Evolutionary conservation across 1,139 yeast species (phyloP), one percentile per base, ranked within the genome.

Genomic region (Neolecta irregularis): DNA sequence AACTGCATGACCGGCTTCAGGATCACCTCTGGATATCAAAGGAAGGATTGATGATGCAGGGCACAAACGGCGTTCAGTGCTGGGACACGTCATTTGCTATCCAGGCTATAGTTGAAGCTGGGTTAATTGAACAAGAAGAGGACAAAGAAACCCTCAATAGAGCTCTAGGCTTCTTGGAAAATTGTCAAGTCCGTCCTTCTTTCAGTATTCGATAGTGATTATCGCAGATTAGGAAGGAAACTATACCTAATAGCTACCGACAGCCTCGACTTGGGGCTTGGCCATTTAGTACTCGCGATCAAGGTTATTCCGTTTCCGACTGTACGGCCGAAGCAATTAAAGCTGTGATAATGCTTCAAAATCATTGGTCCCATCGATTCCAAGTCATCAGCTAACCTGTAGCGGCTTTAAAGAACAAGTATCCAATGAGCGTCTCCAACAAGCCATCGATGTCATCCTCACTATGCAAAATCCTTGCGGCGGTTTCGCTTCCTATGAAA

Each of bases 281-380:
- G 91, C 95, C 96, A 0, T 91, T 88, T 52, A 79, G 93, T 35
- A 91, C 96, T 0, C 81, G 83, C 49, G 75, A 78, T 11, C 98
- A 91, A 56, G 99, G 99, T 0, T 91, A 85, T 50, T 78, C 93
- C 0, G 99, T 91, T 1, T 74, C 92, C 48, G 99, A 91, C 54
- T 88, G 98, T 56, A 85, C 98, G 0, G 93, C 98, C 0, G 98
- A 91, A 54, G 83, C 96, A 0, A 61, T 85, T 44, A 88, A 88
- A 53, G 95, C 98, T 0, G 78, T 91, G 9, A 65, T 88, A 5
- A 83, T 88, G 95, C 92, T 85, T 1, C 73, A 72, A 52, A 72
- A 77, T 36, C 71, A 77, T 34, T 67, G 72, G 0, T 53, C 51
- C 3, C 30, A 32, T 11, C 35, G 35, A 8, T 17, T 8, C 3